Conservation (phyloP, 176 grass and related monocot species). For the Zea mays region DNA sequence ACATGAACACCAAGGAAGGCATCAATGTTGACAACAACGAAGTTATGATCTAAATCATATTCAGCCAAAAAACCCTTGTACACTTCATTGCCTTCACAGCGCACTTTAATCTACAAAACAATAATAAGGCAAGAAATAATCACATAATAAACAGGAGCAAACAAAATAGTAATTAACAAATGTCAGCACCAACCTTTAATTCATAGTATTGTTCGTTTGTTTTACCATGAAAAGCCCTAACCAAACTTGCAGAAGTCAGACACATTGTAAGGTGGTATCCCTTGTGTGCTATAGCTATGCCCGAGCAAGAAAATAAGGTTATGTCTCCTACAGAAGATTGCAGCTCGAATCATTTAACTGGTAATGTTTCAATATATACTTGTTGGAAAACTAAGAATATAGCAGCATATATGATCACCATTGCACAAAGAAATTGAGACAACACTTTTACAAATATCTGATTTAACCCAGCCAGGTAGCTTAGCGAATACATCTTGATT, state of each 20-base stretch:
- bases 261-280: background rate
- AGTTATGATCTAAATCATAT: background rate
- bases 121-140: background rate
- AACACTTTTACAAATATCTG: background rate
- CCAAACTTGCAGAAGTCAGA: slow-evolving; percentile 14
- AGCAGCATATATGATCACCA: slow-evolving; percentile 4
- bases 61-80: background rate
- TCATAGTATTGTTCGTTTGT: background rate
- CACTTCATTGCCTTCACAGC: background rate
- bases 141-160: background rate
- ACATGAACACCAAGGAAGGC: background rate
- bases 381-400: background rate
- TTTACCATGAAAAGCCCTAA: background rate
- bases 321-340: background rate
- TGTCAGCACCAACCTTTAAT: background rate
- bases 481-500: background rate
- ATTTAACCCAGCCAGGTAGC: background rate
- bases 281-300: background rate
- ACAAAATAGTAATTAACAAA: background rate
- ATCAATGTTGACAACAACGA: background rate
- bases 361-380: background rate
- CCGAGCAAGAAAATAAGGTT: background rate
- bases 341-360: background rate
- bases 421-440: slow-evolving; percentile 15
- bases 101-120: slow-evolving; percentile 27